Evolutionary conservation across 371 early-diverging fungal species (phyloP).

Genomic region (Batrachochytrium dendrobatidis): DNA sequence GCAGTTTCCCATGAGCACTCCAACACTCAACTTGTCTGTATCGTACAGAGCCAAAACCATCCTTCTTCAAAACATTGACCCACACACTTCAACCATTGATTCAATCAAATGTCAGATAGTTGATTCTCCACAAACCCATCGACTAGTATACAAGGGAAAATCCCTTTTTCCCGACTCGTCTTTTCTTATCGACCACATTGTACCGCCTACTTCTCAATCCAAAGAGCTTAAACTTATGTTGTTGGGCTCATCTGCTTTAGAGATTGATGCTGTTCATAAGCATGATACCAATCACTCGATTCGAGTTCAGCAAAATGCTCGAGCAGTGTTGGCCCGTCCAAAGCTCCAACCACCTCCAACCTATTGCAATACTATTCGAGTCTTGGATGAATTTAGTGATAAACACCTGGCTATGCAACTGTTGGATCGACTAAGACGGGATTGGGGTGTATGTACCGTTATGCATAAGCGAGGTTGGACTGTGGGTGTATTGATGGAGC

Average conservation of each 20-base stretch:
- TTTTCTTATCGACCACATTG: not conserved
- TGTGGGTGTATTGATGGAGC: conserved; percentile 71
- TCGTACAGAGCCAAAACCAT: too few species aligned
- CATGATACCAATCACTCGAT: conserved; percentile 14
- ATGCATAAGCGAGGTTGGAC: conserved; percentile 68
- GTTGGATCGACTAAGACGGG: conserved; percentile 58
- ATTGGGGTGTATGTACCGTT: conserved; percentile 52
- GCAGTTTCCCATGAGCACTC: too few species aligned
- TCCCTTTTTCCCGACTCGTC: not conserved
- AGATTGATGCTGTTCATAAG: conserved; percentile 37
- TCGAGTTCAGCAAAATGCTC: conserved; percentile 12
- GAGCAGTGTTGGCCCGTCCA: conserved; percentile 5
- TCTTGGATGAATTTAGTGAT: conserved; percentile 53
- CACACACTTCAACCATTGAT: not conserved
- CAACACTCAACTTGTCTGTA: too few species aligned
- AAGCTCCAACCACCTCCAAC: not conserved
- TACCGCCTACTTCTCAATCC: not conserved
- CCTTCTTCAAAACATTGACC: too few species aligned
- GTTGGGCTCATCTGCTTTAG: conserved; percentile 43
- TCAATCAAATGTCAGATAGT: not conserved
- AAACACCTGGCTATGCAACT: conserved; percentile 54
- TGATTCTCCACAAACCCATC: not conserved
- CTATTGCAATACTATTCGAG: not conserved
- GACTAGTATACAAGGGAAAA: not conserved
- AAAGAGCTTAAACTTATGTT: conserved; percentile 39